Conservation (phyloP, 495 filamentous ascomycete species). For the Astrocystis sublimbata region DNA sequence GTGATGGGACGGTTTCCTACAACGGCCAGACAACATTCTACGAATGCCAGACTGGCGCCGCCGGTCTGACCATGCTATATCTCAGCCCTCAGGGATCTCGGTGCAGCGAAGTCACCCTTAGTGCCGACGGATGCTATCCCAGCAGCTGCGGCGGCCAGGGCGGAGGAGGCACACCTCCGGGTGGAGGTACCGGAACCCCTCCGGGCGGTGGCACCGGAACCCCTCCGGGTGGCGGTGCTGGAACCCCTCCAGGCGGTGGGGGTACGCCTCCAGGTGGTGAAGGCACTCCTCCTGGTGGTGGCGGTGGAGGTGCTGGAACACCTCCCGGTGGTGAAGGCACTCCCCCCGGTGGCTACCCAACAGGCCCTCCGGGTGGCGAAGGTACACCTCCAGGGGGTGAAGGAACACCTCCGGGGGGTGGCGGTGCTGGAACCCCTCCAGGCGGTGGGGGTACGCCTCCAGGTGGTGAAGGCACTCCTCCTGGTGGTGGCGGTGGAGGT, state of each 20-base stretch:
- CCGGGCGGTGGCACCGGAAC: neutral
- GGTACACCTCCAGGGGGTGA: too few relatives aligned
- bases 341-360: too few relatives aligned
- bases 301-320: neutral
- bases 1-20: conserved; percentile 48
- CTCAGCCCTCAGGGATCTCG: conserved; percentile 42
- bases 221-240: too few relatives aligned
- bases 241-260: too few relatives aligned
- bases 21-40: conserved; percentile 51
- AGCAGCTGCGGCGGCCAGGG: conserved; percentile 14
- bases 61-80: conserved; percentile 55
- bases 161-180: neutral
- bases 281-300: too few relatives aligned
- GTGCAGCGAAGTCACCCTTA: conserved; percentile 51
- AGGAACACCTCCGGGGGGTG: too few relatives aligned
- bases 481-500: neutral
- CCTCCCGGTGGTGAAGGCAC: neutral
- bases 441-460: too few relatives aligned
- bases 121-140: conserved; percentile 50
- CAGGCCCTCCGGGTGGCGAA: too few relatives aligned
- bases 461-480: too few relatives aligned
- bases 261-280: too few relatives aligned
- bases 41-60: conserved; percentile 54
- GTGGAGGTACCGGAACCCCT: neutral
- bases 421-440: too few relatives aligned